Evolutionary conservation across 805 yeast species (phyloP).

Genomic region (Diddensiella transvaalensis): DNA sequence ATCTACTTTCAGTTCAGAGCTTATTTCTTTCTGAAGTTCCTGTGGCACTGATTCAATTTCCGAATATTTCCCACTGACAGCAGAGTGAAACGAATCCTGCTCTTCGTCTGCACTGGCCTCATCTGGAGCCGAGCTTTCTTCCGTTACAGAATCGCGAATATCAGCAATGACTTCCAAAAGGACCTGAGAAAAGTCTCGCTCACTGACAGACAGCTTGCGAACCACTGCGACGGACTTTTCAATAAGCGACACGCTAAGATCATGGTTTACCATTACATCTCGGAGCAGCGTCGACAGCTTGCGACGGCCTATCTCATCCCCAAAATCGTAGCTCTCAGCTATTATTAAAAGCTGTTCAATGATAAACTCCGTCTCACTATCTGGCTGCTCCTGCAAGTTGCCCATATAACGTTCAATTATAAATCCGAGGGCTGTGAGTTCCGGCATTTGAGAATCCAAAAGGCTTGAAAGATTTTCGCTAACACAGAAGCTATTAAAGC

Average conservation of each 20-base stretch:
- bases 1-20: conserved; percentile 8
- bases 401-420: conserved; percentile 54
- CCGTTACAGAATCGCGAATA: conserved; percentile 59
- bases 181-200: conserved; percentile 79
- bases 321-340: conserved; percentile 71
- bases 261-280: conserved; percentile 44
- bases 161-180: conserved; percentile 83
- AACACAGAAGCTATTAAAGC: conserved; percentile 62
- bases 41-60: not conserved
- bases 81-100: conserved; percentile 47
- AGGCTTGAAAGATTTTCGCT: conserved; percentile 49
- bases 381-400: conserved; percentile 26
- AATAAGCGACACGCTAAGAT: conserved; percentile 51
- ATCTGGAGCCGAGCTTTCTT: conserved; percentile 31
- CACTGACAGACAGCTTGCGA: conserved; percentile 67
- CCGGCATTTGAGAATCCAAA: conserved; percentile 73
- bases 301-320: conserved; percentile 88
- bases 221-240: conserved; percentile 61
- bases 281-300: conserved; percentile 60
- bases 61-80: conserved; percentile 30
- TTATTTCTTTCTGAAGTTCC: not conserved
- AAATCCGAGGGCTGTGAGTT: conserved; percentile 65
- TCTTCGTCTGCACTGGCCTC: conserved; percentile 28
- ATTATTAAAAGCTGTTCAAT: conserved; percentile 67
- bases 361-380: conserved; percentile 65